A percentile compares a stretch with the other conserved stretches of the same genome.
phyloP scores from a whole-genome alignment of 257 asterid species.

The Ilex aquifolium region DNA sequence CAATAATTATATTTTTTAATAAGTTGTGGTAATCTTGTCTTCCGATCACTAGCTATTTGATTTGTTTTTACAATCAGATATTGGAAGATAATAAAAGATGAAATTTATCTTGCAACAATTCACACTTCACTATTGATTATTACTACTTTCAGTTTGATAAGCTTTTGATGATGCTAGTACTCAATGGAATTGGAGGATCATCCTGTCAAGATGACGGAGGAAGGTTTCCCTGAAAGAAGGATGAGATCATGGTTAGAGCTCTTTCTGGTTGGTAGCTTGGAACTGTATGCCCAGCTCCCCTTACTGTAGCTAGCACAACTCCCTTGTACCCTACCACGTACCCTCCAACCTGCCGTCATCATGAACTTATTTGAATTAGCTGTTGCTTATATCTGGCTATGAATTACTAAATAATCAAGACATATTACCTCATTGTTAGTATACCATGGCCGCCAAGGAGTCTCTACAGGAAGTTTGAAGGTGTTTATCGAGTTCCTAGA shows the following conservation, averaged over 20 bases:
- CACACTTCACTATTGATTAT: too few species aligned
- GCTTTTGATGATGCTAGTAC: too few species aligned
- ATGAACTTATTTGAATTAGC: not conserved
- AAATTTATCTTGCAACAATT: too few species aligned
- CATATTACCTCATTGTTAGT: conserved; percentile 22
- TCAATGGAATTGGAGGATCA: too few species aligned
- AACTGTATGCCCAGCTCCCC: conserved; percentile 24
- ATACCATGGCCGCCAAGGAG: conserved; percentile 49
- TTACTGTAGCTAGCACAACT: conserved; percentile 11
- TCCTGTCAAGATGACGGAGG: conserved; percentile 1
- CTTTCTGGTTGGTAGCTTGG: conserved; percentile 22
- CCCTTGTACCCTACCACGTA: conserved; percentile 18
- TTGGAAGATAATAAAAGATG: too few species aligned
- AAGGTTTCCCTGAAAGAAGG: conserved; percentile 10
- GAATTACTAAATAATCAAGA: not conserved
- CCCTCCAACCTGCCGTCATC: conserved; percentile 18
- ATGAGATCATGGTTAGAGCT: conserved; percentile 12
- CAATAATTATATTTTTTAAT: too few species aligned
- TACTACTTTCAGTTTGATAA: too few species aligned
- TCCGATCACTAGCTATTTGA: too few species aligned
- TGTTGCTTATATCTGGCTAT: not conserved
- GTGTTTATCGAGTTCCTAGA: conserved; percentile 37
- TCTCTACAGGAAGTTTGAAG: conserved; percentile 20
- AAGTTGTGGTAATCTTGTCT: too few species aligned
- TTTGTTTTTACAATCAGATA: too few species aligned